Evolutionary conservation across 2,329 filamentous ascomycete species (phyloP).

Genomic region (Acephala macrosclerotiorum): DNA sequence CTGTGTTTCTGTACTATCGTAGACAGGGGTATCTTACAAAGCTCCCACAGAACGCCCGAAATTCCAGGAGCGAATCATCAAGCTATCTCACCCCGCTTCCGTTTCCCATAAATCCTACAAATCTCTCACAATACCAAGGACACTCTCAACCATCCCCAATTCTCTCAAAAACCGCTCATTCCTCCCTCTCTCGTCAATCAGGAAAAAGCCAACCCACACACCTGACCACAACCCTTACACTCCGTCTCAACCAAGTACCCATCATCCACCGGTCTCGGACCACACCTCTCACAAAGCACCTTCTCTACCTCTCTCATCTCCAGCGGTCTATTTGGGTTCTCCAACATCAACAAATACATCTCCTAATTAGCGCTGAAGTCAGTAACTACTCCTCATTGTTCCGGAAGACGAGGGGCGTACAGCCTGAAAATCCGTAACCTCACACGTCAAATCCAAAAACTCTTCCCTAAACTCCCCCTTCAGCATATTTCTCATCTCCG

Average conservation of each 20-base stretch:
- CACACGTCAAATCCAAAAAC: conserved; percentile 26
- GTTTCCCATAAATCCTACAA: too few relatives aligned
- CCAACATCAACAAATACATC: conserved; percentile 22
- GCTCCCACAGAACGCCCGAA: too few relatives aligned
- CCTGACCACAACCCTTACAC: conserved; percentile 31
- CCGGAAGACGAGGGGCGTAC: too few relatives aligned
- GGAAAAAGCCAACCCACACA: conserved; percentile 23
- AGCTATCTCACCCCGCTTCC: too few relatives aligned
- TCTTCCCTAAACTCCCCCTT: conserved; percentile 3
- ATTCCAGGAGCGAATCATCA: too few relatives aligned
- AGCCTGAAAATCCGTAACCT: conserved; percentile 31
- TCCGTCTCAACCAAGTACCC: conserved; percentile 25
- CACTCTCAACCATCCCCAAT: too few relatives aligned
- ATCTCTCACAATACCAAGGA: too few relatives aligned
- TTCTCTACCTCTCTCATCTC: conserved; percentile 14
- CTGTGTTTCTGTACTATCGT: too few relatives aligned
- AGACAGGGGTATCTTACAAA: too few relatives aligned
- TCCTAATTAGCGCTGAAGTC: conserved; percentile 17
- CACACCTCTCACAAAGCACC: conserved; percentile 33
- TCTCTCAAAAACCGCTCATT: too few relatives aligned
- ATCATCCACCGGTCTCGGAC: conserved; percentile 26
- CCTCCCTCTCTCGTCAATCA: too few relatives aligned
- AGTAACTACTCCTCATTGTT: too few relatives aligned
- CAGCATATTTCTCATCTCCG: conserved; percentile 30
- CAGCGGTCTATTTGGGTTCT: not conserved